Conservation (phyloP, 495 filamentous ascomycete genomes). For the Aspergillus panamensis region DNA sequence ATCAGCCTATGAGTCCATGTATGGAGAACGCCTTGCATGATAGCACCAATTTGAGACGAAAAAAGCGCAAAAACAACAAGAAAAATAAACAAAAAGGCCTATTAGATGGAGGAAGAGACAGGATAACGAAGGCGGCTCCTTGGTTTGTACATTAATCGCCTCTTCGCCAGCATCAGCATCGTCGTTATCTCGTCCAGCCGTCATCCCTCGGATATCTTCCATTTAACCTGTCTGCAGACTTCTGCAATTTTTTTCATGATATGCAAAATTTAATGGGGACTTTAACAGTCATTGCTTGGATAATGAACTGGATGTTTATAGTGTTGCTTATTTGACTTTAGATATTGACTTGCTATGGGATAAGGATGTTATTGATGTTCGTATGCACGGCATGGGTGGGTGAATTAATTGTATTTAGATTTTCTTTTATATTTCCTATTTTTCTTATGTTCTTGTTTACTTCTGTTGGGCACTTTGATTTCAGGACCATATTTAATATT, state of each 20-base stretch:
- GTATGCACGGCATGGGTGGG: not conserved
- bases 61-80: not conserved
- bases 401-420: not conserved
- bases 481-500: not conserved
- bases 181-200: not conserved
- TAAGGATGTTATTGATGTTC: not conserved
- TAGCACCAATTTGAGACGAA: not conserved
- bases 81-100: not conserved
- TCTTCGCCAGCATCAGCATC: not conserved
- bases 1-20: not conserved
- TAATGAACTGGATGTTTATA: constrained; percentile 3
- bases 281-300: not conserved
- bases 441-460: not conserved
- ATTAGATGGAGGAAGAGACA: not conserved
- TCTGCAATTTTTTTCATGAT: not conserved
- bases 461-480: not conserved
- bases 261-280: not conserved
- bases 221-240: not conserved
- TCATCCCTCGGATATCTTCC: not conserved
- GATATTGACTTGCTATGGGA: not conserved
- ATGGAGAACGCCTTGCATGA: not conserved
- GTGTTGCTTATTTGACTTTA: not conserved
- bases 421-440: not conserved
- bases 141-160: constrained; percentile 1
- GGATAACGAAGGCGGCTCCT: not conserved